phyloP scores from a whole-genome alignment of 208 protist species.

The Crithidia bombi region DNA sequence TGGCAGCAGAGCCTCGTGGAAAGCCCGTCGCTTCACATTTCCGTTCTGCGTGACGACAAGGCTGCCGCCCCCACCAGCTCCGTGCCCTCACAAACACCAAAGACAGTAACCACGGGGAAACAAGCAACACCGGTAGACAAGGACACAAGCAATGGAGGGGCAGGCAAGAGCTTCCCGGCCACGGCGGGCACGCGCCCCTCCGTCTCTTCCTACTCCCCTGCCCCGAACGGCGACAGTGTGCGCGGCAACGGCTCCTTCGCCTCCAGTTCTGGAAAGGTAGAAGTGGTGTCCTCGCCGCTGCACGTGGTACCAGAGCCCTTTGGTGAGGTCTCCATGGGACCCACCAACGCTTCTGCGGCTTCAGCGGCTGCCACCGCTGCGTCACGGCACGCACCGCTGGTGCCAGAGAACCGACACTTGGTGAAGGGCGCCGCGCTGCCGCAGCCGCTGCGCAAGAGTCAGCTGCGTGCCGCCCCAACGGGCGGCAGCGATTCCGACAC shows the following conservation, averaged over 20 bases:
- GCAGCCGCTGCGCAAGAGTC: slow-evolving; percentile 42
- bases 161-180: neutral
- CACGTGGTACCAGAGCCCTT: slow-evolving; percentile 2
- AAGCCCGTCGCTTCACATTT: slow-evolving; percentile 22
- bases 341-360: neutral
- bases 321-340: slow-evolving; percentile 1
- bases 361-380: neutral
- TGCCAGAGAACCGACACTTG: slow-evolving; percentile 19
- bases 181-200: neutral
- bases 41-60: neutral
- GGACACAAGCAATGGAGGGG: neutral
- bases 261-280: neutral
- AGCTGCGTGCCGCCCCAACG: slow-evolving; percentile 44
- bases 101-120: neutral
- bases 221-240: neutral
- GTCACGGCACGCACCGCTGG: slow-evolving; percentile 19
- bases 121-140: neutral
- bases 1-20: slow-evolving; percentile 6
- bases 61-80: neutral
- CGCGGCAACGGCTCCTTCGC: neutral
- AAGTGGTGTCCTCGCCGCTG: slow-evolving; percentile 19
- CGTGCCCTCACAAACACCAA: neutral
- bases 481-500: slow-evolving; percentile 67
- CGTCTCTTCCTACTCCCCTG: neutral
- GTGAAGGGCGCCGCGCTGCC: slow-evolving; percentile 27